Conservation (phyloP, 108 stramenopile genomes). For the Skeletonema grethae region DNA sequence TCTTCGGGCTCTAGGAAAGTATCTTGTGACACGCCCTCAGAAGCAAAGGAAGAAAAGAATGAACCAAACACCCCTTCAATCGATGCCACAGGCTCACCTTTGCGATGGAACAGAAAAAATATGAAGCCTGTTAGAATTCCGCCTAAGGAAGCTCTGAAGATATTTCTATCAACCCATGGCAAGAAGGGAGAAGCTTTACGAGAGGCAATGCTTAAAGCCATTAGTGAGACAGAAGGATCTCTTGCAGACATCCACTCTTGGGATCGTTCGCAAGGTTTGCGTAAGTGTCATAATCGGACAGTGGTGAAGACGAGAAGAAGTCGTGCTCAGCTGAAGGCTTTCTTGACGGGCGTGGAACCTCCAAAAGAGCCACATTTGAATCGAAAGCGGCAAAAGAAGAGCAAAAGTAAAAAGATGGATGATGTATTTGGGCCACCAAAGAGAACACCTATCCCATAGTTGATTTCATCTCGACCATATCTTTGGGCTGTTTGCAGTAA, state of each 20-base stretch:
- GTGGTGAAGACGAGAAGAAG: constrained; percentile 43
- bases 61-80: neutral
- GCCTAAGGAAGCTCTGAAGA: constrained; percentile 18
- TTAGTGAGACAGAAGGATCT: constrained; percentile 23
- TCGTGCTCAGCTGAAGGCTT: constrained; percentile 36
- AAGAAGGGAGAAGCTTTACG: constrained; percentile 18
- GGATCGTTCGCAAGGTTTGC: constrained; percentile 31
- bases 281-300: constrained; percentile 41
- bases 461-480: neutral
- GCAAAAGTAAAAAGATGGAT: neutral
- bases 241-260: constrained; percentile 36
- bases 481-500: neutral
- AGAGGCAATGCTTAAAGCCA: constrained; percentile 15
- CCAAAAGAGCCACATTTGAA: constrained; percentile 22
- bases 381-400: constrained; percentile 12
- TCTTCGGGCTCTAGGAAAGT: neutral
- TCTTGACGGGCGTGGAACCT: constrained; percentile 24
- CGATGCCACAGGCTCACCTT: neutral
- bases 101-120: neutral
- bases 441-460: too few species aligned
- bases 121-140: neutral
- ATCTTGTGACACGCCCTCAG: neutral
- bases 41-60: neutral
- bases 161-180: constrained; percentile 27
- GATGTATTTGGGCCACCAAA: neutral